Percentiles rank a stretch among this genome's conserved stretches.
These are phyloP conservation scores for Aspergillus costaricaensis DNA, from an alignment of 2,329 filamentous ascomycete genomes.

Conservation along the genomic window DNA sequence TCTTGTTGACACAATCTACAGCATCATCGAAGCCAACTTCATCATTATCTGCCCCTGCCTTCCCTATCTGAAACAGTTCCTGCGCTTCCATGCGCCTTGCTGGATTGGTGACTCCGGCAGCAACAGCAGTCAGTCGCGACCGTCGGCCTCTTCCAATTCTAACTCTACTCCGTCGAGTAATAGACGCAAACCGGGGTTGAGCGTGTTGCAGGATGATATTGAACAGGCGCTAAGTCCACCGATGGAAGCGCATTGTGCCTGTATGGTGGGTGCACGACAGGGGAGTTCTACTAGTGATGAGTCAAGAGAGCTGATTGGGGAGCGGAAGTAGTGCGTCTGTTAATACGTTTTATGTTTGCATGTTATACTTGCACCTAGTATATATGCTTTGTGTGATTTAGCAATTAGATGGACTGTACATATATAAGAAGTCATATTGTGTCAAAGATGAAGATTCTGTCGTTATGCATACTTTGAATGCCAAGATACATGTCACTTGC, in stretches of 20 bases:
- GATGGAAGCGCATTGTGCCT: neutral
- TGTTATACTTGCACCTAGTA: no score
- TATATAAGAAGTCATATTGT: neutral
- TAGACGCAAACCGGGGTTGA: neutral
- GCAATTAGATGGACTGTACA: neutral
- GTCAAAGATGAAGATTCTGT: no score
- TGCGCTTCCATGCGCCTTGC: constrained; percentile 8
- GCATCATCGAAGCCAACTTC: constrained; percentile 14
- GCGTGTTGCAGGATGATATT: constrained; percentile 6
- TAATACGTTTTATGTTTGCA: neutral
- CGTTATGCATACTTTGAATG: neutral
- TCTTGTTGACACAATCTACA: neutral
- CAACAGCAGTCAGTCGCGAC: neutral
- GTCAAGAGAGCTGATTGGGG: neutral
- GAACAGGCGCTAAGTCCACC: neutral
- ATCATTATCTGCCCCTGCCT: constrained; percentile 15
- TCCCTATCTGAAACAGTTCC: constrained; percentile 10
- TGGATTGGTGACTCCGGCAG: neutral
- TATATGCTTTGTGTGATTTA: no score
- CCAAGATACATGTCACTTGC: no score
- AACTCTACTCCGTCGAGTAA: neutral
- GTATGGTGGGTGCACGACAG: neutral
- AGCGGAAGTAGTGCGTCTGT: neutral
- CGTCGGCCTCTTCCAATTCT: neutral
- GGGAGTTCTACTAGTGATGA: neutral